A percentile compares a stretch with the other conserved stretches of the same genome.
Conservation (phyloP, 192 early-diverging fungal genomes). For the Umbelopsis isabellina region DNA sequence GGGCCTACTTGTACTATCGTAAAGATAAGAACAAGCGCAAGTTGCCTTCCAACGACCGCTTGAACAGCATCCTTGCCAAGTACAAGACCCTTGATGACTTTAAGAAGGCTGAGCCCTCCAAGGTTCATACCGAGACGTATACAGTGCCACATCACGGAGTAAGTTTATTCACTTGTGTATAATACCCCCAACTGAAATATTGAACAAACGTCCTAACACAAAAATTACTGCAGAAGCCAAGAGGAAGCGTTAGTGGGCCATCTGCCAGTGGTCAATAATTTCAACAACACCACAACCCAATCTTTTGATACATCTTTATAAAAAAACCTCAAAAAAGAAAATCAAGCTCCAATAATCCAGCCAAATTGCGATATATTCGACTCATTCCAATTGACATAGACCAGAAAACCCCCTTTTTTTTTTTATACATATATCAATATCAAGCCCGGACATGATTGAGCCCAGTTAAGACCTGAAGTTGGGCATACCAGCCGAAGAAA, state of each 20-base stretch:
- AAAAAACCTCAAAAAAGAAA: background rate
- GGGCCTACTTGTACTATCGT: slow-evolving; percentile 91
- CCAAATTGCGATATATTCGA: slow-evolving; percentile 17
- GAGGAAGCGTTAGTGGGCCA: slow-evolving; percentile 25
- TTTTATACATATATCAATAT: background rate
- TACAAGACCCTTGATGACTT: slow-evolving; percentile 69
- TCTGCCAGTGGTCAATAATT: slow-evolving; percentile 19
- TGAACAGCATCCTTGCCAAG: slow-evolving; percentile 60
- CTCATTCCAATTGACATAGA: slow-evolving; percentile 20
- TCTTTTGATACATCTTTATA: background rate
- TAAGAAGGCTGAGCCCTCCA: slow-evolving; percentile 33
- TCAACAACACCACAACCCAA: too few relatives aligned
- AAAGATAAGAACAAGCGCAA: slow-evolving; percentile 78
- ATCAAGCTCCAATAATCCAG: slow-evolving; percentile 11
- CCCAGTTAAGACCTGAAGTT: too few relatives aligned
- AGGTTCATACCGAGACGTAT: slow-evolving; percentile 37
- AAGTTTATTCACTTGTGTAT: slow-evolving; percentile 8
- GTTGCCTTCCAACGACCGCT: slow-evolving; percentile 54
- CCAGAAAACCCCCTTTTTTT: slow-evolving; percentile 6
- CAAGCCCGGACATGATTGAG: background rate
- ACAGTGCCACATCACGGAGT: slow-evolving; percentile 41
- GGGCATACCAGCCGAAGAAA: too few relatives aligned
- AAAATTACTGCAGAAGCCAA: slow-evolving; percentile 1
- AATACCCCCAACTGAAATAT: background rate
- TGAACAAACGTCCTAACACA: background rate